Percentiles rank a stretch among this genome's conserved stretches.
Evolutionary conservation across 179 eudicot species (phyloP).

Genomic region (Corrigiola litoralis): DNA sequence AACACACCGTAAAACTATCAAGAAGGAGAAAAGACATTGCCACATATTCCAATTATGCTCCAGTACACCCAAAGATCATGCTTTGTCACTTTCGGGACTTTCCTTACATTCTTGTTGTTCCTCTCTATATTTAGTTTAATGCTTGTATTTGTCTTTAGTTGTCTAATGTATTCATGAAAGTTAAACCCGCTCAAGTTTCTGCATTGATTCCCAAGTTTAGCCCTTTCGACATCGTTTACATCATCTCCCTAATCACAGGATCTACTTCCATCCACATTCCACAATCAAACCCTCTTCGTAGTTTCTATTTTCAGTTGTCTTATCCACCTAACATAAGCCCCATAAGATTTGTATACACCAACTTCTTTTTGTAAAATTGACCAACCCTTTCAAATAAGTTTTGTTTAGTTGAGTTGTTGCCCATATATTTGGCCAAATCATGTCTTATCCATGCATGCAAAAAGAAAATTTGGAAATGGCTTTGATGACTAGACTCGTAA

Average conservation of each 20-base stretch:
- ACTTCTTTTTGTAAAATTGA: constrained; percentile 20
- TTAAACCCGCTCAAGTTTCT: not conserved
- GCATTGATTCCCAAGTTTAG: constrained; percentile 3
- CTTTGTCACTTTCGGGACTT: too few relatives aligned
- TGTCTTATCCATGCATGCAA: not conserved
- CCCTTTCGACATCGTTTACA: not conserved
- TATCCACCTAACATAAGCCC: constrained; percentile 9
- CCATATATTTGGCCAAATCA: not conserved
- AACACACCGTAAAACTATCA: too few relatives aligned
- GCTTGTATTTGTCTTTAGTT: not conserved
- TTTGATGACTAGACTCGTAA: constrained; percentile 21
- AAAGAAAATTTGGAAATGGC: not conserved
- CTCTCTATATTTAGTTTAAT: not conserved
- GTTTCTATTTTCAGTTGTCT: not conserved
- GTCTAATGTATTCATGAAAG: not conserved
- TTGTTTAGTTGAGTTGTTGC: constrained; percentile 22
- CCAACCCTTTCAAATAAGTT: constrained; percentile 15
- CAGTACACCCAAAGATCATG: too few relatives aligned
- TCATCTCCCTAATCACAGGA: not conserved
- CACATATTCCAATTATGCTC: too few relatives aligned
- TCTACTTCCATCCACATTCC: not conserved
- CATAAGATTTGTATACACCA: constrained; percentile 20
- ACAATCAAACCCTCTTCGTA: not conserved
- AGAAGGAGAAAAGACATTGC: too few relatives aligned
- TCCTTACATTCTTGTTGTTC: too few relatives aligned